These are phyloP conservation scores for Ulvella scutata DNA, from an alignment of 139 green algal species.

Conservation along the genomic window DNA sequence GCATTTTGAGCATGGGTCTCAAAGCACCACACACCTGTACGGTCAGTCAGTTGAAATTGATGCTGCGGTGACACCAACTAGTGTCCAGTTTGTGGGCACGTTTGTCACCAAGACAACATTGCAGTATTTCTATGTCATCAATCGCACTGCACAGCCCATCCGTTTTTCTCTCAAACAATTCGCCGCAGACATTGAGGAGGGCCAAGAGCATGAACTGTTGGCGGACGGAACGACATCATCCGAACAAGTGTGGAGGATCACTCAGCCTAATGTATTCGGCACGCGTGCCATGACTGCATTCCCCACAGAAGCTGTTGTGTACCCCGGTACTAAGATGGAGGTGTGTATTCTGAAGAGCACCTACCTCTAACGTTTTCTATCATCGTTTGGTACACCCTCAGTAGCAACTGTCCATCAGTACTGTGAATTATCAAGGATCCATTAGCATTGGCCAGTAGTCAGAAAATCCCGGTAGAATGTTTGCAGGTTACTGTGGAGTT, in stretches of 20 bases:
- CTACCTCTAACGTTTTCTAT: too few species aligned
- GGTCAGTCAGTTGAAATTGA: conserved; percentile 27
- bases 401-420: too few species aligned
- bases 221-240: background rate
- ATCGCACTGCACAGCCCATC: conserved; percentile 6
- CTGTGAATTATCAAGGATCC: too few species aligned
- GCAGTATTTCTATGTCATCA: conserved; percentile 39
- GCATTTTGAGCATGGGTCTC: background rate
- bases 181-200: background rate
- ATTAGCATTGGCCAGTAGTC: too few species aligned
- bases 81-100: conserved; percentile 39
- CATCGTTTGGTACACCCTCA: too few species aligned
- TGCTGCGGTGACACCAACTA: conserved; percentile 23
- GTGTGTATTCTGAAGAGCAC: too few species aligned
- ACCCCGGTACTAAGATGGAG: conserved; percentile 37
- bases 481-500: conserved; percentile 42
- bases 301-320: conserved; percentile 37
- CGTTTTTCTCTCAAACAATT: conserved; percentile 21
- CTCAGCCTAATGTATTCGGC: conserved; percentile 7
- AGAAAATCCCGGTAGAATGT: too few species aligned
- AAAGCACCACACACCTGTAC: background rate
- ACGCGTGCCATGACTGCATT: conserved; percentile 19
- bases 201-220: background rate
- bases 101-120: conserved; percentile 51
- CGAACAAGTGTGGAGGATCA: too few species aligned